These are phyloP conservation scores for Suhomyces sp. DNA, from an alignment of 805 yeast genomes.

Conservation along the genomic window DNA sequence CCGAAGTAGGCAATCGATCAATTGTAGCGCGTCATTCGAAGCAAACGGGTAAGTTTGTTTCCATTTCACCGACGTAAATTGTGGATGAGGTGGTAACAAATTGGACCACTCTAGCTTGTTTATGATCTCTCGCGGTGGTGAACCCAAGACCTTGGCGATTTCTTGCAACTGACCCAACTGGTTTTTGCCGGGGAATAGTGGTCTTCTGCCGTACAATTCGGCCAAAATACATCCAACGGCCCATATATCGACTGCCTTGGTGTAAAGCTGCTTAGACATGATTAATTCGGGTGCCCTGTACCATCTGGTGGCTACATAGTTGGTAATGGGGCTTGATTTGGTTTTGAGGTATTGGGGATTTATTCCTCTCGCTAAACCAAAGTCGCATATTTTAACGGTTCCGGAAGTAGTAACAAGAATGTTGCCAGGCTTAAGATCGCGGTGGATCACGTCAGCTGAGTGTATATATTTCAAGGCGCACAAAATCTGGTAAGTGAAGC, in stretches of 20 bases:
- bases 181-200: slow-evolving; percentile 75
- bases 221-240: slow-evolving; percentile 89
- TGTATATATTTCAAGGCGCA: slow-evolving; percentile 89
- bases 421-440: slow-evolving; percentile 92
- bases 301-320: slow-evolving; percentile 94
- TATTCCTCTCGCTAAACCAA: slow-evolving; percentile 87
- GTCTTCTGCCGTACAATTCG: slow-evolving; percentile 77
- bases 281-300: slow-evolving; percentile 92
- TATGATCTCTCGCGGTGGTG: slow-evolving; percentile 54
- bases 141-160: slow-evolving; percentile 67
- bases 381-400: slow-evolving; percentile 80
- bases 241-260: slow-evolving; percentile 83
- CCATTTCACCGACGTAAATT: slow-evolving; percentile 43
- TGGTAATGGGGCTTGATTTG: slow-evolving; percentile 53
- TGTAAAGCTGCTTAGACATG: slow-evolving; percentile 55
- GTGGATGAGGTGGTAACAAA: slow-evolving; percentile 39
- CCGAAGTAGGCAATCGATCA: slow-evolving; percentile 52
- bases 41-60: slow-evolving; percentile 60
- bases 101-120: slow-evolving; percentile 27
- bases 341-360: slow-evolving; percentile 29
- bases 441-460: slow-evolving; percentile 86
- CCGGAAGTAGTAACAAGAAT: slow-evolving; percentile 76
- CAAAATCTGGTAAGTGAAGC: slow-evolving; percentile 73
- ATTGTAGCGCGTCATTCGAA: slow-evolving; percentile 44
- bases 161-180: slow-evolving; percentile 67